Evolutionary conservation across 1,284 basidiomycete genomes (phyloP).

Genomic region (Ustilago hordei): DNA sequence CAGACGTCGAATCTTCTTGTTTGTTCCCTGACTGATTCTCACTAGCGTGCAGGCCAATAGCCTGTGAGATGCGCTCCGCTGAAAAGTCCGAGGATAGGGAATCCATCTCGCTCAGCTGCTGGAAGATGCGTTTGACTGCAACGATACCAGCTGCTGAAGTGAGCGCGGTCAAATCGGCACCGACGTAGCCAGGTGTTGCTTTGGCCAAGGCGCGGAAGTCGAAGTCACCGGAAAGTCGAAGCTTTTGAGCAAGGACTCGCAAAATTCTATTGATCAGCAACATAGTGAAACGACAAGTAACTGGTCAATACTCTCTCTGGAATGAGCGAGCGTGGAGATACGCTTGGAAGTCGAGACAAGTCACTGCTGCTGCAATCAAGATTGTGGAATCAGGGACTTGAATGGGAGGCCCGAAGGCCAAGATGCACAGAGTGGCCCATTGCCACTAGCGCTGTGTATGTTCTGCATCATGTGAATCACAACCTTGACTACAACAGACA

Average conservation of each 20-base stretch:
- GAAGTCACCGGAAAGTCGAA: conserved; percentile 78
- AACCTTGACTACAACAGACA: conserved; percentile 8
- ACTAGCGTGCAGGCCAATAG: conserved; percentile 30
- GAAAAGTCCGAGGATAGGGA: conserved; percentile 40
- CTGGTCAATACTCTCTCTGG: conserved; percentile 19
- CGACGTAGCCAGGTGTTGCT: conserved; percentile 95
- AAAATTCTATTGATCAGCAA: conserved; percentile 51
- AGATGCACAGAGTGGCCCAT: conserved; percentile 50
- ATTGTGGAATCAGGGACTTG: conserved; percentile 52
- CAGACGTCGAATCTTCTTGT: conserved; percentile 4
- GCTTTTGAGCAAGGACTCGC: conserved; percentile 60
- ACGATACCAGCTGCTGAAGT: conserved; percentile 94
- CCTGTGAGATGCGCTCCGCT: conserved; percentile 34
- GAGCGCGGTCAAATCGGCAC: conserved; percentile 89
- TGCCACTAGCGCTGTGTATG: conserved; percentile 54
- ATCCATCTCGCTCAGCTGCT: conserved; percentile 73
- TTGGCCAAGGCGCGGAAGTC: conserved; percentile 86
- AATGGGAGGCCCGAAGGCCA: conserved; percentile 60
- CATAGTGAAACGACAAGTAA: background rate
- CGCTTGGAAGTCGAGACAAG: background rate
- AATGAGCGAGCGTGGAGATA: background rate
- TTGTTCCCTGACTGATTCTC: conserved; percentile 6
- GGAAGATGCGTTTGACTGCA: conserved; percentile 94
- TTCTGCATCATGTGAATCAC: conserved; percentile 46
- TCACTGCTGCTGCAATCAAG: conserved; percentile 8